Evolutionary conservation across 441 rosid species (phyloP), one percentile per base, ranked within the genome.

Genomic region (Gossypium schwendimanii): DNA sequence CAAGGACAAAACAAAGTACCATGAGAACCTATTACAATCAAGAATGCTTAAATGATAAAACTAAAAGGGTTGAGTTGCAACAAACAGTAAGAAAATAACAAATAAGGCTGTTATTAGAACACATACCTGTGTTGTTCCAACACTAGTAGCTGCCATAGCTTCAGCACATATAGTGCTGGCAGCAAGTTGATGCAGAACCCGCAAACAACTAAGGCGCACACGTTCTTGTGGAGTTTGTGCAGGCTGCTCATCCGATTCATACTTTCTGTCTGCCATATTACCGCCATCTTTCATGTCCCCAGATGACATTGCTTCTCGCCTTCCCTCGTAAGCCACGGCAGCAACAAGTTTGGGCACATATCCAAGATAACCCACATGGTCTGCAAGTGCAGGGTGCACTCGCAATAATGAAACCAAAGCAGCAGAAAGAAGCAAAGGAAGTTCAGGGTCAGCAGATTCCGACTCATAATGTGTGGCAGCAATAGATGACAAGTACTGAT

Each of bases 111-210:
- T 61, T 24, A 49, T 55, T 23, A 17, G 24, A 33, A 73, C 44
- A 59, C 75, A 74, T 65, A 91, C 99, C 98, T 96, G 98, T 28
- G 98, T 95, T 26, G 94, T 80, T 73, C 99, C 99, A 10, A 79
- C 93, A 81, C 98, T 93, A 70, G 99, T 96, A 63, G 99, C 97
- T 69, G 99, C 99, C 99, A 96, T 93, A 73, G 99, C 99, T 86
- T 96, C 99, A 5, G 97, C 98, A 85, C 98, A 96, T 68, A 85
- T 85, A 4, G 96, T 91, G 82, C 99, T 96, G 49, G 99, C 92
- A 36, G 98, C 99, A 77, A 96, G 99, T 83, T 96, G 99, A 86
- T 96, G 99, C 36, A 96, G 82, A 69, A 93, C 98, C 67, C 99
- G 96, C 83, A 96, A 86, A 79, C 99, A 96, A 82, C 99, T 96